phyloP scores from a whole-genome alignment of 1,284 basidiomycete genomes.

The Uromyces viciae-fabae region DNA sequence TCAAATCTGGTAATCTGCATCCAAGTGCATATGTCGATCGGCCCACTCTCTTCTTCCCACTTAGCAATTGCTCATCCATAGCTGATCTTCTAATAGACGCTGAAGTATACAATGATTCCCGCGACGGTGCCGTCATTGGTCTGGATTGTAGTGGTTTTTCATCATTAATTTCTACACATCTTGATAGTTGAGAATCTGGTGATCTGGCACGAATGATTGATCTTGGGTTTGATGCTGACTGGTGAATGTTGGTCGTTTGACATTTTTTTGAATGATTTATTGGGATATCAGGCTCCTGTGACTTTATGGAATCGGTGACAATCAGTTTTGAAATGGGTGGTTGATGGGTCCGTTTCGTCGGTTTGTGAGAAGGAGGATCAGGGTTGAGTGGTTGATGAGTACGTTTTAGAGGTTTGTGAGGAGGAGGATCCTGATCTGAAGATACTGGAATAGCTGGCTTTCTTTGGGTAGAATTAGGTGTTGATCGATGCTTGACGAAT shows the following conservation, averaged over 20 bases:
- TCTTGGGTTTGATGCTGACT: not conserved
- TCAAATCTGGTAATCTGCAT: constrained; percentile 37
- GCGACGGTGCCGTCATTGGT: not conserved
- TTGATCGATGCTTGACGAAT: constrained; percentile 2
- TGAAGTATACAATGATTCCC: constrained; percentile 32
- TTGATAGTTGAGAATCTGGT: not conserved
- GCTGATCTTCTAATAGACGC: not conserved
- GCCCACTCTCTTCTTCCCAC: constrained; percentile 2
- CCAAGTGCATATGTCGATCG: constrained; percentile 39
- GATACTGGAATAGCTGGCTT: not conserved
- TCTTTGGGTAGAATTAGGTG: constrained; percentile 5
- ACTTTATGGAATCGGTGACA: not conserved
- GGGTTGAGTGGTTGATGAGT: not conserved
- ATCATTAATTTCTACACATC: too few species aligned
- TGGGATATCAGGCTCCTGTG: not conserved
- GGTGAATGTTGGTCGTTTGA: not conserved
- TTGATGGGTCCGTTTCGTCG: not conserved
- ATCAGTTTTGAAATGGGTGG: not conserved
- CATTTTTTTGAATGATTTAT: not conserved
- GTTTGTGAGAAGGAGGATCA: too few species aligned
- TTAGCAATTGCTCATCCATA: constrained; percentile 20
- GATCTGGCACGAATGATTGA: not conserved
- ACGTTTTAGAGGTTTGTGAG: not conserved
- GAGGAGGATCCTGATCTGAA: constrained; percentile 1
- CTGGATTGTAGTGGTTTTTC: not conserved